Evolutionary conservation across 257 asterid species (phyloP).

Genomic region (Fraxinus anomala): DNA sequence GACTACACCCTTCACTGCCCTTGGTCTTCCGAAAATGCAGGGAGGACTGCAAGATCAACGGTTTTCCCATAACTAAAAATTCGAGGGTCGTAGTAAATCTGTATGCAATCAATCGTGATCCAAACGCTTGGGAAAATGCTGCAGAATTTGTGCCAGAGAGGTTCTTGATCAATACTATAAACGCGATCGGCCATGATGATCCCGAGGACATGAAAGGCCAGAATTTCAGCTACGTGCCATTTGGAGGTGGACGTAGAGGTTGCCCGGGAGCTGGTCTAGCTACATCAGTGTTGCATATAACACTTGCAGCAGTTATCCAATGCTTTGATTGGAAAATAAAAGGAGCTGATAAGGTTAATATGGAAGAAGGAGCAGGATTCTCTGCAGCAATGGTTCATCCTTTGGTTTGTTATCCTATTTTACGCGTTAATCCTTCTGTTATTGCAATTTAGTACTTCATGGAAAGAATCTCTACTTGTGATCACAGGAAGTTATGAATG

Average conservation of each 20-base stretch:
- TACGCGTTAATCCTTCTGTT: not conserved
- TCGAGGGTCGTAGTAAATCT: constrained; percentile 28
- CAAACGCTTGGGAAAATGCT: constrained; percentile 26
- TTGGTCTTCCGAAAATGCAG: constrained; percentile 30
- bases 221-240: constrained; percentile 33
- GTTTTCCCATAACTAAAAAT: constrained; percentile 24
- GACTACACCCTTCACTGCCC: constrained; percentile 30
- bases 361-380: constrained; percentile 38
- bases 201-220: constrained; percentile 31
- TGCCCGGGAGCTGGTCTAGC: constrained; percentile 34
- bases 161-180: constrained; percentile 5
- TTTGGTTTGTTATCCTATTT: constrained; percentile 27
- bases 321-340: constrained; percentile 37
- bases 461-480: not conserved
- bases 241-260: constrained; percentile 39
- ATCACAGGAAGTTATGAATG: not conserved
- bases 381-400: constrained; percentile 38
- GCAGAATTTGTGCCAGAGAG: constrained; percentile 30
- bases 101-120: constrained; percentile 31
- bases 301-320: constrained; percentile 30
- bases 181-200: constrained; percentile 24
- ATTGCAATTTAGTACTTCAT: not conserved
- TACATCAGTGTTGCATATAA: constrained; percentile 25
- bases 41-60: constrained; percentile 31
- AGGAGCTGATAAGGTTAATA: constrained; percentile 25